Evolutionary conservation across 179 eudicot genomes (phyloP).

Genomic region (Monotropa hypopitys): DNA sequence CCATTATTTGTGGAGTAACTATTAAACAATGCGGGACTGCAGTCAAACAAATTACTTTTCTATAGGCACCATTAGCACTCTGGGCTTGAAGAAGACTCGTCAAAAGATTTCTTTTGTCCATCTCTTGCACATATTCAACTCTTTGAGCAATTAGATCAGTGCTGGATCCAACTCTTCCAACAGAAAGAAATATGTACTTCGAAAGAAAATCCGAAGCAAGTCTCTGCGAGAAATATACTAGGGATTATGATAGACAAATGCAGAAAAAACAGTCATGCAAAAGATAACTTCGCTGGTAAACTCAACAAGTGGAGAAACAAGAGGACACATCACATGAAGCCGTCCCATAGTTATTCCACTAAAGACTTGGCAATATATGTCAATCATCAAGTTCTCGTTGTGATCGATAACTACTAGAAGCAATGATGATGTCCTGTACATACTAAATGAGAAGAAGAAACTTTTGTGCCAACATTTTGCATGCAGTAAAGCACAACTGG

Average conservation of each 20-base stretch:
- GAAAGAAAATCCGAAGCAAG: slow-evolving; percentile 73
- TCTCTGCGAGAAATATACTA: slow-evolving; percentile 28
- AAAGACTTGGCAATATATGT: not conserved
- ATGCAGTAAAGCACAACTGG: not conserved
- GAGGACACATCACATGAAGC: not conserved
- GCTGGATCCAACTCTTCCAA: slow-evolving; percentile 84
- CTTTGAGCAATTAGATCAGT: slow-evolving; percentile 55
- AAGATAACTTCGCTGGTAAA: not conserved
- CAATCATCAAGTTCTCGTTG: not conserved
- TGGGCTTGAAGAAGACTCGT: slow-evolving; percentile 36
- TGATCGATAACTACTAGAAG: not conserved
- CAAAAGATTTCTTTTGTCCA: slow-evolving; percentile 43
- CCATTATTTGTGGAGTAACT: not conserved
- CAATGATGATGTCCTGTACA: not conserved
- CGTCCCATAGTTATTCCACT: not conserved
- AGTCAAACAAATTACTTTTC: slow-evolving; percentile 14
- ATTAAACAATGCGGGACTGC: not conserved
- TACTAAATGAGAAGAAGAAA: not conserved
- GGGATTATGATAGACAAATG: not conserved
- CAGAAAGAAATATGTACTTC: slow-evolving; percentile 60
- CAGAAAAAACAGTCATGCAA: not conserved
- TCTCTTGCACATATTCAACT: slow-evolving; percentile 49
- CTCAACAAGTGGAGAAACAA: not conserved
- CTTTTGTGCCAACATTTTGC: not conserved
- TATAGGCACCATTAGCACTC: slow-evolving; percentile 13